Base-by-base conservation (phyloP, 176 grass and related monocot species). In the Avena eriantha region DNA sequence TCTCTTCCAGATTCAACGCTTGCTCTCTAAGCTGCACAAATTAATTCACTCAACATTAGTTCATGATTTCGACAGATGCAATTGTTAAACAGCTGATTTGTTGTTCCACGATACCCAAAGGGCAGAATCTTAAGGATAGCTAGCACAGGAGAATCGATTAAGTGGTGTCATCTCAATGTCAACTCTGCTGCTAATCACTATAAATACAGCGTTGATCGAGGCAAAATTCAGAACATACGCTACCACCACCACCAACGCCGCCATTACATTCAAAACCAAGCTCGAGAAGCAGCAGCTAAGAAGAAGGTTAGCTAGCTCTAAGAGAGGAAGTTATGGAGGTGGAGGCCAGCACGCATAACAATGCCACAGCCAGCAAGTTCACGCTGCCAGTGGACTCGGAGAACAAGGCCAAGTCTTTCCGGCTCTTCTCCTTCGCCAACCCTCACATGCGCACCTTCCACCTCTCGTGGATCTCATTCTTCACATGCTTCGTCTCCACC, bases 321-420 rank as follows among this genome's bases (percentile, higher is more conserved):
- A n/a, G 39, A 73, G n/a, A 24, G n/a, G 58, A 3, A 4, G 9
- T 47, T 12, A 73, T 73, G 69, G 69, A 73, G 69, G 41, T 73
- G 21, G 80, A 76, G 10, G 10, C 46, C 5, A 33, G 67, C 13
- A 13, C 5, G 39, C 39, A n/a, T 11, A 0, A 1, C 21, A 54
- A 0, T 15, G 35, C 35, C 39, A 19, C 73, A 4, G 61, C 78
- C 5, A 68, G 35, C 22, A 90, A 82, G 87, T 98, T 98, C 86
- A 36, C 53, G 2, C 78, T 98, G 3, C 93, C 96, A 0, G 96
- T 98, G 24, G 95, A 97, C 88, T 94, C 96, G 0, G 96, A 94
- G 92, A 88, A 75, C 72, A 75, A 75, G 45, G 72, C 72, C 43
- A 75, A n/a, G n/a, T 75, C 72, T 45, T 75, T 75, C 45, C 7